Conservation (phyloP, 306 rosid genomes). For the Arachis hypogaea region DNA sequence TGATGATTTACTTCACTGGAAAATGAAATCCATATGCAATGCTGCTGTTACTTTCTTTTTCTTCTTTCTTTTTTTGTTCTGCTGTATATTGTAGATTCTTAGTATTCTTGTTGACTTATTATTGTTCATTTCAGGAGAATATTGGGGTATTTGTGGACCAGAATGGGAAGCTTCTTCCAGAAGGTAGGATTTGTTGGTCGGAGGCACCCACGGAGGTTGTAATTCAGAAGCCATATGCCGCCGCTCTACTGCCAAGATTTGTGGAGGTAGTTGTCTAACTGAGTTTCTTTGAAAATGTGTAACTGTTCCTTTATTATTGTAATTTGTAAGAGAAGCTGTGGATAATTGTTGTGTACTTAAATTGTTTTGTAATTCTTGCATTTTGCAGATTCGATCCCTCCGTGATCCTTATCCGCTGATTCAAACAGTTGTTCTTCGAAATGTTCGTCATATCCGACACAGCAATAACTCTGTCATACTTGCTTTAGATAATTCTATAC, state of each 20-base stretch:
- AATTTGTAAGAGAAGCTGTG: constrained; percentile 31
- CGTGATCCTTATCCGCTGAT: constrained; percentile 85
- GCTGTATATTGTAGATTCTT: neutral
- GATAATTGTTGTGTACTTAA: constrained; percentile 25
- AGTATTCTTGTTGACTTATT: constrained; percentile 2
- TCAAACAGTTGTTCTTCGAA: constrained; percentile 89
- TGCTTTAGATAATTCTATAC: constrained; percentile 79
- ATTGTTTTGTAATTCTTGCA: constrained; percentile 22
- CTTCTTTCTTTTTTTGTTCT: neutral
- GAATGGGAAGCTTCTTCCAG: constrained; percentile 90
- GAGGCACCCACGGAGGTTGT: constrained; percentile 87
- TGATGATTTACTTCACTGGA: neutral
- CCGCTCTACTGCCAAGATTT: constrained; percentile 81
- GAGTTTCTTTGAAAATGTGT: neutral
- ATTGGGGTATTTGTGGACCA: constrained; percentile 97
- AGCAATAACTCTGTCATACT: constrained; percentile 64
- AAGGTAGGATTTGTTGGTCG: constrained; percentile 98
- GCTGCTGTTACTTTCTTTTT: neutral
- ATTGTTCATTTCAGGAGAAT: constrained; percentile 62
- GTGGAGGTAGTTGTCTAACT: constrained; percentile 66
- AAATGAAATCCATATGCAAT: neutral
- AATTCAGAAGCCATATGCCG: constrained; percentile 87
- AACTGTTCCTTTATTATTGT: constrained; percentile 2
- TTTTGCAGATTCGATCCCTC: constrained; percentile 84
- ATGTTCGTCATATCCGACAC: constrained; percentile 73